These are phyloP conservation scores for Pichia kluyveri DNA, from an alignment of 805 yeast species.

Conservation along the genomic window DNA sequence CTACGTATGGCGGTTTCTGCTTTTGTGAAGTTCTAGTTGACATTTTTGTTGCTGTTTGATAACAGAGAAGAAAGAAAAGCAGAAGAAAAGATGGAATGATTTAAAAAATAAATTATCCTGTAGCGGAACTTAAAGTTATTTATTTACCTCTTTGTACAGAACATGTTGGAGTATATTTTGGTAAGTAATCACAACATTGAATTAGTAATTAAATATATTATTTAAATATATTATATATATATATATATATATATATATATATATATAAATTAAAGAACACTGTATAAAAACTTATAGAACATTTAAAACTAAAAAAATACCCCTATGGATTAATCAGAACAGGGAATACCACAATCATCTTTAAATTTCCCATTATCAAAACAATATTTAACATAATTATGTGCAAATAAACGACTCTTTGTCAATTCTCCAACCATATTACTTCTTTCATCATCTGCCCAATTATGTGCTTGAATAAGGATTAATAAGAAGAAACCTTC, in stretches of 20 bases:
- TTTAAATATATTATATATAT: too few relatives aligned
- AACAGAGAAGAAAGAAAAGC: background rate
- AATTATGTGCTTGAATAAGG: constrained; percentile 30
- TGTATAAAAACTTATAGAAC: too few relatives aligned
- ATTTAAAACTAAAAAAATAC: too few relatives aligned
- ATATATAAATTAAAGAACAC: too few relatives aligned
- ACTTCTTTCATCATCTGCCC: constrained; percentile 15
- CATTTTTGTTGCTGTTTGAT: constrained; percentile 1
- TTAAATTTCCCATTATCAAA: background rate
- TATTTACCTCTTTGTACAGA: too few relatives aligned
- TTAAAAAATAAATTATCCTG: too few relatives aligned
- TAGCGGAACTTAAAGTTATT: too few relatives aligned
- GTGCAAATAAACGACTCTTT: constrained; percentile 6
- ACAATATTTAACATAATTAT: constrained; percentile 1
- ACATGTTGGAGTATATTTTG: too few relatives aligned
- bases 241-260: too few relatives aligned
- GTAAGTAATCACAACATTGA: too few relatives aligned
- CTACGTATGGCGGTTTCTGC: constrained; percentile 18
- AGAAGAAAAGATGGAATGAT: background rate
- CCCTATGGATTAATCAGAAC: background rate
- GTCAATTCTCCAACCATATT: constrained; percentile 7
- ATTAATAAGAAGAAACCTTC: constrained; percentile 33
- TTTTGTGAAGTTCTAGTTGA: constrained; percentile 10
- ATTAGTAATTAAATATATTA: too few relatives aligned
- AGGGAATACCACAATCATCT: background rate